These are phyloP conservation scores for Naganishia sp. DNA, from an alignment of 1,284 basidiomycete species.

Conservation along the genomic window DNA sequence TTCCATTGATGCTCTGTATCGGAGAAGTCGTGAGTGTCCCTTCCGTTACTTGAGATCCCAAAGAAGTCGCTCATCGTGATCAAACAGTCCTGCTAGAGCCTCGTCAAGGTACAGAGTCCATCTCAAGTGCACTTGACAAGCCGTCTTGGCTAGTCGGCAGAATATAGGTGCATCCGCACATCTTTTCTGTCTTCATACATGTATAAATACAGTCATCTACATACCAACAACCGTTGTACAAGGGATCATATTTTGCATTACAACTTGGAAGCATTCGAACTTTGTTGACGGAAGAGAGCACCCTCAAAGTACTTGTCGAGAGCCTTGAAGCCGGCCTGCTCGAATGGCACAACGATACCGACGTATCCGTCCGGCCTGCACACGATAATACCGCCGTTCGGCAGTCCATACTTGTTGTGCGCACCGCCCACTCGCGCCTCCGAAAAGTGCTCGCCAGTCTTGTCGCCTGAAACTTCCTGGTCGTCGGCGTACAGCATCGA, in stretches of 20 bases:
- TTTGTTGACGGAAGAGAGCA: slow-evolving; percentile 15
- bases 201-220: slow-evolving; percentile 26
- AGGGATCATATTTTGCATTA: slow-evolving; percentile 22
- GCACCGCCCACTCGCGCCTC: slow-evolving; percentile 49
- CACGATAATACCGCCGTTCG: slow-evolving; percentile 63
- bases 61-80: not conserved
- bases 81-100: slow-evolving; percentile 52
- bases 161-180: slow-evolving; percentile 1
- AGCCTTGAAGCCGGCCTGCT: slow-evolving; percentile 51
- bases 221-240: slow-evolving; percentile 19
- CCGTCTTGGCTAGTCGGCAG: slow-evolving; percentile 34
- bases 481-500: slow-evolving; percentile 57
- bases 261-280: slow-evolving; percentile 13
- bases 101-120: slow-evolving; percentile 40
- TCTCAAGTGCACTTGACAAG: slow-evolving; percentile 29
- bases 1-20: slow-evolving; percentile 51
- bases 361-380: slow-evolving; percentile 76
- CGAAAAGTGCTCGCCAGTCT: slow-evolving; percentile 45
- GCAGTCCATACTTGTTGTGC: slow-evolving; percentile 62
- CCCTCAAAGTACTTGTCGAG: slow-evolving; percentile 61
- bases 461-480: slow-evolving; percentile 55
- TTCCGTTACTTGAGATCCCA: no score
- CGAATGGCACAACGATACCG: slow-evolving; percentile 61
- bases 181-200: not conserved
- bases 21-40: slow-evolving; percentile 48